Evolutionary conservation across 164 flowering plant genomes (phyloP).

Genomic region (Aristolochia californica): DNA sequence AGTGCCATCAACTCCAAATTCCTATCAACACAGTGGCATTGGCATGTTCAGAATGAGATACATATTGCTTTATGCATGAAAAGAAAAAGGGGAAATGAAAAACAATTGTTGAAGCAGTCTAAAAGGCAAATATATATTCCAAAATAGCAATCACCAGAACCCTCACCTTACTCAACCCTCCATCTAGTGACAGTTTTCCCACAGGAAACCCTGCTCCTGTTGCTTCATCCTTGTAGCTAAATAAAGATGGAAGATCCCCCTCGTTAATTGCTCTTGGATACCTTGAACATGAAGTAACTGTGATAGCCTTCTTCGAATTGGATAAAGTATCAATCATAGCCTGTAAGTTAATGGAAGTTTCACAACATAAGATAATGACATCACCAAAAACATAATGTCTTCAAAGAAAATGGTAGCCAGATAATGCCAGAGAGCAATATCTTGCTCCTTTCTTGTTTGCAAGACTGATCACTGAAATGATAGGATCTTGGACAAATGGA

Average conservation of each 20-base stretch:
- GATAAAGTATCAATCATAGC: slow-evolving; percentile 17
- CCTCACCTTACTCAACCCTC: slow-evolving; percentile 16
- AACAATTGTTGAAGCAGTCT: not conserved
- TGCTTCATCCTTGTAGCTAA: slow-evolving; percentile 13
- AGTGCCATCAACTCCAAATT: slow-evolving; percentile 19
- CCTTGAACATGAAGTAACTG: slow-evolving; percentile 13
- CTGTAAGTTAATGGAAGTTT: not conserved
- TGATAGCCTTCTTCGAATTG: slow-evolving; percentile 7
- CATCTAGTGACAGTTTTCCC: slow-evolving; percentile 12
- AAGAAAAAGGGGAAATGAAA: not conserved
- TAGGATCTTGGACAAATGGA: no score
- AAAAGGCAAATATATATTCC: not conserved
- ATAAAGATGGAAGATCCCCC: slow-evolving; percentile 15
- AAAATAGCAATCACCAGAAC: not conserved
- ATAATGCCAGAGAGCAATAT: not conserved
- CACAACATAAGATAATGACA: no score
- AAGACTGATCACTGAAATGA: no score
- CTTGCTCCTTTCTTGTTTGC: no score
- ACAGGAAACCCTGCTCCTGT: slow-evolving; percentile 10
- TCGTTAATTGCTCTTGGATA: slow-evolving; percentile 12
- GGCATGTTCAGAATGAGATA: not conserved
- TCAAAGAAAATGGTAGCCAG: not conserved
- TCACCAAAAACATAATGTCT: not conserved
- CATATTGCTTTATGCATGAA: not conserved
- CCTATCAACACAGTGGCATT: slow-evolving; percentile 7